phyloP scores from a whole-genome alignment of 192 early-diverging fungal genomes.

The Coemansia sp. region DNA sequence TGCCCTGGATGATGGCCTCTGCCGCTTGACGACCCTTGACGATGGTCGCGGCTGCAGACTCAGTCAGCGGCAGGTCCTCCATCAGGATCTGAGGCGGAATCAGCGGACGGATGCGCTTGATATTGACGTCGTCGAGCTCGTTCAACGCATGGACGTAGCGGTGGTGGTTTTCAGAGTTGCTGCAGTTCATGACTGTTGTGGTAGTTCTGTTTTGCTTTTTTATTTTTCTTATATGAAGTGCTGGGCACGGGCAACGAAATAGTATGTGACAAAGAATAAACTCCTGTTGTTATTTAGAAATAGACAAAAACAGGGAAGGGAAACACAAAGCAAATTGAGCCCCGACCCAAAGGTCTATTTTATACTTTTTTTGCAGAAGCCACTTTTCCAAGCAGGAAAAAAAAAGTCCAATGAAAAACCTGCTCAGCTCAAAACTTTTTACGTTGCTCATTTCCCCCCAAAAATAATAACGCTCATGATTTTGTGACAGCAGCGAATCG shows the following conservation, averaged over 20 bases:
- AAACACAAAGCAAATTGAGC: not conserved
- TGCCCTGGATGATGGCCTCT: conserved; percentile 67
- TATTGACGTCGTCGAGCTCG: conserved; percentile 90
- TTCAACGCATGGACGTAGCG: conserved; percentile 69
- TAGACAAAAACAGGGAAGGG: not conserved
- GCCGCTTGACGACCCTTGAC: conserved; percentile 63
- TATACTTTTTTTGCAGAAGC: not conserved
- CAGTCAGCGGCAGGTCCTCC: conserved; percentile 82
- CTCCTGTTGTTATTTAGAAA: not conserved
- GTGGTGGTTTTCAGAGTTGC: conserved; percentile 19
- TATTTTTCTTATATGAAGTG: too few relatives aligned
- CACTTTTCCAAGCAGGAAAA: not conserved
- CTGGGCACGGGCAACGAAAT: too few relatives aligned
- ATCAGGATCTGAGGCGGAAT: conserved; percentile 92
- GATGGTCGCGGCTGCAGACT: conserved; percentile 73
- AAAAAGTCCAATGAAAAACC: not conserved
- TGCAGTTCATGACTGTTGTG: conserved; percentile 17
- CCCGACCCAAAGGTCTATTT: conserved; percentile 8
- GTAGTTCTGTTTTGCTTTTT: not conserved
- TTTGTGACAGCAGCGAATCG: not conserved
- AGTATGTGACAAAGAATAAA: too few relatives aligned
- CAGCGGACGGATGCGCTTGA: conserved; percentile 74
- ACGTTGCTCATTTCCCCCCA: not conserved
- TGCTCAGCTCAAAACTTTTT: not conserved
- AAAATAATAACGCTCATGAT: not conserved